Evolutionary conservation across 2,329 filamentous ascomycete genomes (phyloP), one percentile per base, ranked within the genome.

Genomic region (Sporothrix brunneoviolacea): DNA sequence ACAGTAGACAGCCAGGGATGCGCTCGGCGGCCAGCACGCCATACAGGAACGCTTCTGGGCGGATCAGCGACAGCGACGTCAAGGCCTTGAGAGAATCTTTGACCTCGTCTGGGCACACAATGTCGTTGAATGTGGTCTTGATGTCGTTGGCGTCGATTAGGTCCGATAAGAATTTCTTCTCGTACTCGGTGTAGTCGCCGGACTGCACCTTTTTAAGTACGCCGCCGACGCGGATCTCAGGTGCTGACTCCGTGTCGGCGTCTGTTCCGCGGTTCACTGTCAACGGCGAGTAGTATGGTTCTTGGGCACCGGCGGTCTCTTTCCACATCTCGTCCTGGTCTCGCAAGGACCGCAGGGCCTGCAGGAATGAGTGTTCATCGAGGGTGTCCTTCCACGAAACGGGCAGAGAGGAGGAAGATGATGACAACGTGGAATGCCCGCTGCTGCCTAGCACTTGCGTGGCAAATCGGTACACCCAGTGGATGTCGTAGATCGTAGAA

Each of bases 1-100:
- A 95, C 0, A 95, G 73, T 1, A 95, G 78, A 42, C 93, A 82
- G 13, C 93, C 93, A 0, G 91, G 88, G 43, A 98, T 94, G 59
- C 89, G 87, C 63, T 97, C 91, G 1, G 83, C 88, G 2, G 90
- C 87, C 12, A 98, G 77, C 4, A 98, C 88, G 67, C 93, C 93
- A 59, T 98, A 98, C 10, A 83, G 84, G 68, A 97, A 98, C n/a
- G 91, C 91, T 55, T 97, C 91, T 0, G 93, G 93, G 0, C 91
- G 83, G 45, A 88, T 75, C 5, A 98, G 75, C 0, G 91, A 93
- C 16, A 98, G 73, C 1, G 88, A 88, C 0, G 93, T 98, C 45
- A 97, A 76, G 5, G 89, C 88, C 64, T 91, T 90, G 49, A 98
- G 75, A 1, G 91, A 86, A 19, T 93, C 88, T 27, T 94, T 86